A percentile compares a stretch with the other conserved stretches of the same genome.
These are phyloP conservation scores for Auricularia sp. DNA, from an alignment of 768 basidiomycete genomes.

Conservation along the genomic window DNA sequence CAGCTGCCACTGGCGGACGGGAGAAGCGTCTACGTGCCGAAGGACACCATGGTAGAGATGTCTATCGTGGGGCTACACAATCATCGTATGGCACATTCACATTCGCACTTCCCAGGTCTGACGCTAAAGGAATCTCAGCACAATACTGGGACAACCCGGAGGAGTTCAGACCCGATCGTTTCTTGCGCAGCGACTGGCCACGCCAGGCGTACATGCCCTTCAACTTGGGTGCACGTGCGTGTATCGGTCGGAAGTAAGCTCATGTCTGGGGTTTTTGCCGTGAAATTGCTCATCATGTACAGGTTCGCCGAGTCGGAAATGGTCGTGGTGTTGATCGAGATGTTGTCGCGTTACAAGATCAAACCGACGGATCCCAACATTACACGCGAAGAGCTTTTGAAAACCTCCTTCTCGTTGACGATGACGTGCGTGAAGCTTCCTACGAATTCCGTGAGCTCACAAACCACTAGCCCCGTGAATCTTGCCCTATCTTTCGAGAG, in stretches of 20 bases:
- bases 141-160: conserved; percentile 47
- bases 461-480: no score
- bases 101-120: background rate
- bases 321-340: no score
- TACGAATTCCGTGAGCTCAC: no score
- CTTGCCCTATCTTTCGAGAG: no score
- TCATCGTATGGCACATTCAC: conserved; percentile 4
- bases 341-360: no score
- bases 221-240: conserved; percentile 26
- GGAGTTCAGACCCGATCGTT: conserved; percentile 36
- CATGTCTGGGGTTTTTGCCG: no score
- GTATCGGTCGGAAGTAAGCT: background rate
- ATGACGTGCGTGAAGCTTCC: no score
- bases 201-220: conserved; percentile 47
- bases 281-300: no score
- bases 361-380: no score
- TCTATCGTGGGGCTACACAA: conserved; percentile 1
- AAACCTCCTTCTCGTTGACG: no score
- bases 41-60: background rate
- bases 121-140: conserved; percentile 21
- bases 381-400: no score
- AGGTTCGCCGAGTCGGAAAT: no score
- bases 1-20: conserved; percentile 10
- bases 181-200: conserved; percentile 38
- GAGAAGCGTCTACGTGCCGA: background rate